Evolutionary conservation across 2,329 filamentous ascomycete species (phyloP), one percentile per base, ranked within the genome.

Genomic region (Aspergillus fijiensis): DNA sequence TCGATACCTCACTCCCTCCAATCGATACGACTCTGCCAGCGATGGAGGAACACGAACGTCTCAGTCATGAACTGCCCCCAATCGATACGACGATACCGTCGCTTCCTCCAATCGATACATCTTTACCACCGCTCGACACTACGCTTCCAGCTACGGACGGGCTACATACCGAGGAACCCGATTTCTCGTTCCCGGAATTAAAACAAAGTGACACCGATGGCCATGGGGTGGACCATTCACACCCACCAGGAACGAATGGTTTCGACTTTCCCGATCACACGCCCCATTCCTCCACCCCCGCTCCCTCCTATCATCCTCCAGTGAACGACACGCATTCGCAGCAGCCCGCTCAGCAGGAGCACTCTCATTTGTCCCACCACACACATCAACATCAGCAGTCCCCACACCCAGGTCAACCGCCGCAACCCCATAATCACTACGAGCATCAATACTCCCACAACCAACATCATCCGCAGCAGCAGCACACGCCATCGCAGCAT

Each of bases 221-320:
- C 14, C 51, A 48, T 35, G 54, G 29, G 16, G 25, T 49, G 19
- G 64, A 54, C 27, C 12, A 35, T 49, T 52, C 59, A 29, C 57
- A 49, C 48, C 52, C 55, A 35, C 31, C 62, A 25, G 55, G 63
- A 39, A 61, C 63, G 12, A 58, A 61, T 25, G 65, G 67, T 12
- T 62, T 67, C 58, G 67, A 69, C 14, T 55, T 62, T 47, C 55
- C 35, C 16, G 67, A 67, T 27, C 71, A 70, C 16, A 52, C 62
- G 5, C 63, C 62, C n/a, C 63, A 66, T 33, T 60, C 76, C 75
- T 72, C 61, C 4, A 76, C 66, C 63, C 76, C 71, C 65, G 78
- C 70, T 61, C 72, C 79, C 63, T 75, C 77, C 33, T 80, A 80
- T 64, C 78, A 80, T 16, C 75, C 78, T 58, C 71, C 76, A 19